Base-by-base conservation (phyloP, 2,329 filamentous ascomycete genomes). In the Diaporthe sp. region DNA sequence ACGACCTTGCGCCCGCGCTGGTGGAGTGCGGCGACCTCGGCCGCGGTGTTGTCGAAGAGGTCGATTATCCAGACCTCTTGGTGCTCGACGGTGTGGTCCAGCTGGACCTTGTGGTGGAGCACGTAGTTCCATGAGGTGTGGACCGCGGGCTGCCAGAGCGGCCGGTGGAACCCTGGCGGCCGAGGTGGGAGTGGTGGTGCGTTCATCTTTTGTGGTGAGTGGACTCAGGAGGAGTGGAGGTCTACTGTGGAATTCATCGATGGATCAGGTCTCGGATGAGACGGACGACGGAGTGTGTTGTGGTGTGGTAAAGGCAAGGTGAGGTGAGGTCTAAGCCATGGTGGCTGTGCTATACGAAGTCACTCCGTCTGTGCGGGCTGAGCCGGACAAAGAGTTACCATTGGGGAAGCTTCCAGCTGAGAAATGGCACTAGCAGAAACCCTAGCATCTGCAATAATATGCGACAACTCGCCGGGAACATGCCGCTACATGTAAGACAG, bases 1-100 rank as follows among this genome's bases (percentile, higher is more conserved):
- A 92, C 89, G 7, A 91, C 89, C 74, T 87, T 90, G 77, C 88
- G 87, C 17, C 85, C 86, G 44, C 85, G 79, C 3, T 77, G 76
- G 51, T 91, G 88, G 13, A 92, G 83, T 2, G 81, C 79, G 1
- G 82, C 75, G 59, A 92, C 88, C 0, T 65, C 70, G 6, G 83
- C 46, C 34, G 42, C 28, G 49, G 72, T 67, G 28, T 74, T 77
- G 75, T 76, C 75, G 69, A 76, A 76, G 8, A 76, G 73, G 49
- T 76, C 75, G 53, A 76, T 46, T 10, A 76, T 76, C 75, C 75
- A 76, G 37, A 76, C 75, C 10, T 73, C 37, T 17, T 44, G 31
- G 3, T 67, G 55, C 69, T 76, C 75, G 46, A 76, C 57, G 8
- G 46, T 57, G 39, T 75, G 68, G 46, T 76, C 75, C 34, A 76